Conservation (phyloP, 306 rosid species). For the Astragalus membranaceus region DNA sequence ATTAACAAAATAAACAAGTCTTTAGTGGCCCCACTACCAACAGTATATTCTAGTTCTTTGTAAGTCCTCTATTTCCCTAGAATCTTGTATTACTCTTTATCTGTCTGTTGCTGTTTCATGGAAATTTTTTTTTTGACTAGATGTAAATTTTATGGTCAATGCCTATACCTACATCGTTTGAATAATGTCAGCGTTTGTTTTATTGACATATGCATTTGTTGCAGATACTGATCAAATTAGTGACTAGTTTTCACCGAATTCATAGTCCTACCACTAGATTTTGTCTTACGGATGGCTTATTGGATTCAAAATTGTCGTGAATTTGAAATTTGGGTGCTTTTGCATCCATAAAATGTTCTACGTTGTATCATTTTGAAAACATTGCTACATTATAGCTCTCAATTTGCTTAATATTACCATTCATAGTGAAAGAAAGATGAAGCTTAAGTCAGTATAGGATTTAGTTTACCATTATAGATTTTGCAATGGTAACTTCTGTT, state of each 20-base stretch:
- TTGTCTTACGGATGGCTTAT: neutral
- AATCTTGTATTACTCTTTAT: neutral
- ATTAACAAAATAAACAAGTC: constrained; percentile 94
- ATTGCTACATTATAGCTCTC: neutral
- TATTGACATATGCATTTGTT: neutral
- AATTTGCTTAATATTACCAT: neutral
- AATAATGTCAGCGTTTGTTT: neutral
- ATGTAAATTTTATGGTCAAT: neutral
- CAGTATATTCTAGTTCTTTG: constrained; percentile 83
- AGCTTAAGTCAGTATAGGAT: neutral
- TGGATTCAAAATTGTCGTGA: neutral
- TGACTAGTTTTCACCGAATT: neutral
- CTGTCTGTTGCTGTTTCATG: neutral
- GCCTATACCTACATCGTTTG: neutral
- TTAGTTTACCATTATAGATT: neutral
- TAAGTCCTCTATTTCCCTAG: constrained; percentile 36
- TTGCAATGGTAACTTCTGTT: neutral
- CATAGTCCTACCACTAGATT: neutral
- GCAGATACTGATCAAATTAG: neutral
- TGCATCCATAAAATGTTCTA: neutral
- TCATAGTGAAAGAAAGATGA: neutral
- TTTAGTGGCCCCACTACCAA: constrained; percentile 90
- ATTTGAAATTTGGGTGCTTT: neutral
- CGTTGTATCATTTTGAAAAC: neutral
- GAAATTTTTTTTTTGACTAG: neutral